A percentile compares a stretch with the other conserved stretches of the same genome.
phyloP scores from a whole-genome alignment of 257 asterid species.

The Solanum etuberosum region DNA sequence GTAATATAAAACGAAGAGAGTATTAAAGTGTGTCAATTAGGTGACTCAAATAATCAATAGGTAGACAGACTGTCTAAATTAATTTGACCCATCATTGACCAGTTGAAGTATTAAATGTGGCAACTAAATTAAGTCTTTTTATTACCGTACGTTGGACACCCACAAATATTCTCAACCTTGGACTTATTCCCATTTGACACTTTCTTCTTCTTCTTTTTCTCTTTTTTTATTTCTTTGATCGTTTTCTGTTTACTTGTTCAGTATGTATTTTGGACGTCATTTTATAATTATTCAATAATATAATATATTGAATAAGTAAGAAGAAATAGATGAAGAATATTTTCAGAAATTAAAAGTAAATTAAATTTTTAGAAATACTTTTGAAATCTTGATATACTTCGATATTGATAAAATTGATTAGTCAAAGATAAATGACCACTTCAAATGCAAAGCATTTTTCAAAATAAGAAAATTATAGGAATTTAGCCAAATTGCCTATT shows the following conservation, averaged over 20 bases:
- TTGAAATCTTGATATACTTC: too few species aligned
- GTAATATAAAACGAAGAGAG: too few species aligned
- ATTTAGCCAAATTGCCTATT: not conserved
- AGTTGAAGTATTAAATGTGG: not conserved
- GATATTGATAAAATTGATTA: too few species aligned
- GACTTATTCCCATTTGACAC: not conserved
- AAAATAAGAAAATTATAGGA: not conserved
- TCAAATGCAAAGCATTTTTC: not conserved
- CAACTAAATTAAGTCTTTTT: not conserved
- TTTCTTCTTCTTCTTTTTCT: too few species aligned
- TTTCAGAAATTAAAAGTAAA: not conserved
- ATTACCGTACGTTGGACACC: not conserved
- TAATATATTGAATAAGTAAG: not conserved
- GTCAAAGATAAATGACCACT: not conserved
- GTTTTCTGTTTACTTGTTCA: not conserved
- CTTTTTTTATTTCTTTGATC: too few species aligned
- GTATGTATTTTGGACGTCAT: too few species aligned
- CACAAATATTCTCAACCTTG: not conserved
- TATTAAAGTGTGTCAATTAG: not conserved
- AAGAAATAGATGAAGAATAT: not conserved
- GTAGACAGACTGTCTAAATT: not conserved
- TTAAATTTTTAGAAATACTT: too few species aligned
- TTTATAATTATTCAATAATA: too few species aligned
- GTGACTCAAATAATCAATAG: not conserved
- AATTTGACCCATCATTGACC: not conserved